Base-by-base conservation (phyloP, 1,139 yeast species). In the Yamadazyma membranifaciens region DNA sequence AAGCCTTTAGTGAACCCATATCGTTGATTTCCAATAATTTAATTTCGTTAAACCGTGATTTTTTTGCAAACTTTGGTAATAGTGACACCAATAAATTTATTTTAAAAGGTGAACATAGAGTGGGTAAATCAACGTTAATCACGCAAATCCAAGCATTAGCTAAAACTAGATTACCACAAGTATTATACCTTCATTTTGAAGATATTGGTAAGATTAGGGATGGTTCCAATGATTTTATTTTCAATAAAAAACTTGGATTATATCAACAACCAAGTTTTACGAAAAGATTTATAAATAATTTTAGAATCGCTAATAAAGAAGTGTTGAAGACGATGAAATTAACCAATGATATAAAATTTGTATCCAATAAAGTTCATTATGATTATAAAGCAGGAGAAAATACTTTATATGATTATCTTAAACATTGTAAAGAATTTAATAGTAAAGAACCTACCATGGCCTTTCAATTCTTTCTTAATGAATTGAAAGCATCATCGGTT, bases 181-280 rank as follows among this genome's bases (percentile, higher is more conserved):
- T 77, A 15, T 67, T 87, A 14, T 66, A 87, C 3, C 57, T 91
- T 37, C 88, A 87, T 45, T 63, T 91, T 22, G 80, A 88, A 24
- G 68, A 81, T 46, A 82, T 89, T 1, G 78, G 73, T 36, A 63
- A 69, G 28, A 68, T 88, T 17, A 69, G 81, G 16, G 80, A 87
- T 51, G 98, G 97, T 41, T 67, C 86, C 28, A 75, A 70, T 44
- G 95, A 87, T 59, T 86, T 80, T 55, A 67, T 76, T 41, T 75
- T 63, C 50, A 84, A 85, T 58, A 65, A 69, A 29, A 64, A 63
- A 35, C 54, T 73, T 26, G 64, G 67, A 22, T 56, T 68, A 39
- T 87, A 81, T 59, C 83, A 80, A 40, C 96, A 89, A 61, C 96
- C 95, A 42, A 85, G 85, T 94, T 78, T 73, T 53, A 69, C 86